Evolutionary conservation across 2,329 filamentous ascomycete genomes (phyloP).

Genomic region (Calonectria ilicicola): DNA sequence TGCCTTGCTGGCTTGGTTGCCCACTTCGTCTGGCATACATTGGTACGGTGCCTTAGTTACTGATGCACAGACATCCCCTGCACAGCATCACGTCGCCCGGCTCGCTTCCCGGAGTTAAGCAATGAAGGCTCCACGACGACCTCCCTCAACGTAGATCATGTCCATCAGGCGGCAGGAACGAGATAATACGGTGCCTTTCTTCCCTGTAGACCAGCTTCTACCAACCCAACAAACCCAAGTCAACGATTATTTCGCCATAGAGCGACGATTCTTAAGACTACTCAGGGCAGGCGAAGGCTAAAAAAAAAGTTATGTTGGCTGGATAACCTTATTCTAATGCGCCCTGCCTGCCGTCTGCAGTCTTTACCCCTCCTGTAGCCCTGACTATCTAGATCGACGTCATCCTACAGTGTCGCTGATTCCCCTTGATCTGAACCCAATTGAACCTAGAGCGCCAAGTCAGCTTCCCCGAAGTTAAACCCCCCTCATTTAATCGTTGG

Average conservation of each 20-base stretch:
- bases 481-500: no score
- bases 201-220: no score
- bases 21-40: neutral
- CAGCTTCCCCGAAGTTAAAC: neutral
- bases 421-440: neutral
- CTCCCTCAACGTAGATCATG: neutral
- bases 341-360: constrained; percentile 4
- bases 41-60: neutral
- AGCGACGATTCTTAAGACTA: neutral
- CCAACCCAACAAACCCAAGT: neutral
- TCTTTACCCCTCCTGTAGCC: neutral
- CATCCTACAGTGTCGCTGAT: neutral
- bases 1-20: neutral
- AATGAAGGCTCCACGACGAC: neutral
- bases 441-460: neutral
- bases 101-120: constrained; percentile 12
- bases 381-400: constrained; percentile 26
- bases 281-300: constrained; percentile 16
- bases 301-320: neutral
- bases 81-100: constrained; percentile 6
- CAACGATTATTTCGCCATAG: neutral
- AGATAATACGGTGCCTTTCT: neutral
- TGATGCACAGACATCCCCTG: constrained; percentile 1
- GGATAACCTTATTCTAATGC: constrained; percentile 37
- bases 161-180: neutral